phyloP scores from a whole-genome alignment of 306 rosid genomes.

The Gleditsia sinensis region DNA sequence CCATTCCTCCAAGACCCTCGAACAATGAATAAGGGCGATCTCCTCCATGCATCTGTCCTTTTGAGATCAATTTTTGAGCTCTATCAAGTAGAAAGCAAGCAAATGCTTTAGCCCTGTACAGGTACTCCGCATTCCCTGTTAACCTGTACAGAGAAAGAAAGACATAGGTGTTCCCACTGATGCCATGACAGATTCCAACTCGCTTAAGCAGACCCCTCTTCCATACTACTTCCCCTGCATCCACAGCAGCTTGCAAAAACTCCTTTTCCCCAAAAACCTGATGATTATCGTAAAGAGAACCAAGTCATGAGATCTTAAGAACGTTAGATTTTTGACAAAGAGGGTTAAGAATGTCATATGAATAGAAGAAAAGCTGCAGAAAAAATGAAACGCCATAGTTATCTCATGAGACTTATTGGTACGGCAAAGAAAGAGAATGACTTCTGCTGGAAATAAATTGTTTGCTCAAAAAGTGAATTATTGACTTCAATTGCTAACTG shows the following conservation, averaged over 20 bases:
- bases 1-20: slow-evolving; percentile 89
- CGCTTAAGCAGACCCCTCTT: slow-evolving; percentile 76
- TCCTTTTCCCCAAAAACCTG: slow-evolving; percentile 71
- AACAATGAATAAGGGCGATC: slow-evolving; percentile 75
- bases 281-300: slow-evolving; percentile 20
- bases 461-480: too few species aligned
- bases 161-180: slow-evolving; percentile 80
- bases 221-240: slow-evolving; percentile 83
- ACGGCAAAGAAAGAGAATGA: too few species aligned
- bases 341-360: neutral
- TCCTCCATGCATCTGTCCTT: slow-evolving; percentile 81
- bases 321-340: neutral
- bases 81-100: slow-evolving; percentile 71
- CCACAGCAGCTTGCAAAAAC: slow-evolving; percentile 70
- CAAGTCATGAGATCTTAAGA: neutral
- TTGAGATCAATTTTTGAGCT: slow-evolving; percentile 55
- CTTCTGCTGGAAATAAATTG: too few species aligned
- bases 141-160: slow-evolving; percentile 78
- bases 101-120: slow-evolving; percentile 82
- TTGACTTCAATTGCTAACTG: too few species aligned
- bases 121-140: slow-evolving; percentile 59
- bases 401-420: too few species aligned
- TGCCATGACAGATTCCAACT: slow-evolving; percentile 85
- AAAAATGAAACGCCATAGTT: neutral
- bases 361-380: neutral